Conservation (phyloP, 2,329 filamentous ascomycete genomes). For the Alternaria gaisen region DNA sequence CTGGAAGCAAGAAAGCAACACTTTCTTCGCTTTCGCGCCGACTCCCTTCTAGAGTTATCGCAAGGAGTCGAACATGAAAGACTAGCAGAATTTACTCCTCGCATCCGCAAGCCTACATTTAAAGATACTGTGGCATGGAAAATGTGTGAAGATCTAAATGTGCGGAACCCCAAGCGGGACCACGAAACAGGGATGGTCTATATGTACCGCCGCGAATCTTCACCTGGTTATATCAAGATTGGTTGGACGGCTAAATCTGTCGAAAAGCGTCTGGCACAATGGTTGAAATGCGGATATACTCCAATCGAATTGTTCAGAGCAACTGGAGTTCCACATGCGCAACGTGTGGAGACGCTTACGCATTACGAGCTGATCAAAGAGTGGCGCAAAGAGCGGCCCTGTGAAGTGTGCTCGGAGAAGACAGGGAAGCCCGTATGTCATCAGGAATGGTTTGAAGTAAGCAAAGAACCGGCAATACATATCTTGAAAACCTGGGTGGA, state of each 20-base stretch:
- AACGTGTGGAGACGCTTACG: slow-evolving; percentile 20
- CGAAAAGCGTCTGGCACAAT: neutral
- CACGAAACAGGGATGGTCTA: neutral
- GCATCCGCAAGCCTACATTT: neutral
- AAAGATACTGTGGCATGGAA: neutral
- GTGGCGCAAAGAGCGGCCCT: slow-evolving; percentile 14
- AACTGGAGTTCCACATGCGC: slow-evolving; percentile 10
- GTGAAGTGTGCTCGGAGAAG: neutral
- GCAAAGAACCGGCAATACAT: neutral
- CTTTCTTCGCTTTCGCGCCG: too few relatives aligned
- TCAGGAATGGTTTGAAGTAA: neutral
- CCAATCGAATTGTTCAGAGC: slow-evolving; percentile 11
- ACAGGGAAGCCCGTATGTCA: neutral
- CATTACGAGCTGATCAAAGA: slow-evolving; percentile 22
- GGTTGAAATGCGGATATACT: neutral
- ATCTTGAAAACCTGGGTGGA: neutral
- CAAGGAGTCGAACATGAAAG: too few relatives aligned
- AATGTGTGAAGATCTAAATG: neutral
- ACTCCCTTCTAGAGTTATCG: too few relatives aligned
- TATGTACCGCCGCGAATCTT: neutral
- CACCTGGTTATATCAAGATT: neutral
- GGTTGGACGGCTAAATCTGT: neutral
- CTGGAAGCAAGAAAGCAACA: too few relatives aligned
- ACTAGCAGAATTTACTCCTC: neutral
- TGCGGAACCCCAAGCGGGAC: neutral